Percentiles rank a stretch among this genome's conserved stretches.
These are phyloP conservation scores for Wickerhamomyces canadensis DNA, from an alignment of 805 yeast genomes.

Conservation along the genomic window DNA sequence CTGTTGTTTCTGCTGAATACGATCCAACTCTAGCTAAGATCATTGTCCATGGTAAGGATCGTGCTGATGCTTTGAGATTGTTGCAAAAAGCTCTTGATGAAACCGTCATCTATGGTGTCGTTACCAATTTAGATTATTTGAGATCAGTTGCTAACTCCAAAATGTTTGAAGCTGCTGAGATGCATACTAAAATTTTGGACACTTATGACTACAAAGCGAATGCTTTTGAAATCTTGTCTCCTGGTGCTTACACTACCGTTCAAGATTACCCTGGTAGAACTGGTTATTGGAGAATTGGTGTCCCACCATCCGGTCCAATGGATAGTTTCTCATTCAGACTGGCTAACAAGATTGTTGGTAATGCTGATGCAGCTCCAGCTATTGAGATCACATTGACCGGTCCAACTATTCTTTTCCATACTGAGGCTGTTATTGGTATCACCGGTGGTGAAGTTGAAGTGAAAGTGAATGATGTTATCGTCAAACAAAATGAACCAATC, in stretches of 20 bases:
- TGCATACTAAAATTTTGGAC: conserved; percentile 86
- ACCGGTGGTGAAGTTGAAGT: conserved; percentile 82
- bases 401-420: conserved; percentile 81
- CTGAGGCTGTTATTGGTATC: conserved; percentile 68
- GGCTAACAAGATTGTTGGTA: conserved; percentile 90
- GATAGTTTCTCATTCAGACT: conserved; percentile 85
- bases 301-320: conserved; percentile 99
- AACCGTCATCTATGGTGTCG: conserved; percentile 83
- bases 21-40: conserved; percentile 96
- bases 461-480: conserved; percentile 53
- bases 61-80: conserved; percentile 76
- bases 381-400: conserved; percentile 86
- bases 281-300: conserved; percentile 68
- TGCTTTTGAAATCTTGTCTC: conserved; percentile 78
- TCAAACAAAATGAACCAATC: conserved; percentile 70
- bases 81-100: conserved; percentile 78
- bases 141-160: conserved; percentile 76
- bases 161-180: conserved; percentile 79
- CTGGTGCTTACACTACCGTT: conserved; percentile 94
- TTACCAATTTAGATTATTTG: conserved; percentile 85
- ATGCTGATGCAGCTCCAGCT: conserved; percentile 76
- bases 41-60: conserved; percentile 87
- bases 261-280: conserved; percentile 94
- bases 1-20: conserved; percentile 83
- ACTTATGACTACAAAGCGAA: conserved; percentile 71